These are phyloP conservation scores for Ceratorhiza oryzae-sativae DNA, from an alignment of 1,284 basidiomycete genomes.

Conservation along the genomic window DNA sequence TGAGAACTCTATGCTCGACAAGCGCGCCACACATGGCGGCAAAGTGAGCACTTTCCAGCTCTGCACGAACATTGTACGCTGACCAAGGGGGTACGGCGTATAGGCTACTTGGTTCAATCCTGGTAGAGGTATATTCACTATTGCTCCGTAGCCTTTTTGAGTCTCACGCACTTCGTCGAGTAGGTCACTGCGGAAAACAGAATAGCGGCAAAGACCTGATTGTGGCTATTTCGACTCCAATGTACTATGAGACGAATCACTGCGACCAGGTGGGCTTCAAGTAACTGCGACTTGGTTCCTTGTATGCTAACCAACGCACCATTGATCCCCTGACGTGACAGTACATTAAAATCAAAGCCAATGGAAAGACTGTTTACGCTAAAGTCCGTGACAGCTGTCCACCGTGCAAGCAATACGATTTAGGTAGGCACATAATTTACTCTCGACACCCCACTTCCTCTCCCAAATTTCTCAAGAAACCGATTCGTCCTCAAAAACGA, in stretches of 20 bases:
- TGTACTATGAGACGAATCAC: slow-evolving; percentile 10
- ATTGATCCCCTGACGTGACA: background rate
- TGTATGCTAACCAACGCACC: background rate
- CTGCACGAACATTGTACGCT: too few species aligned
- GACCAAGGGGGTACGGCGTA: background rate
- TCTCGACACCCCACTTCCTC: background rate
- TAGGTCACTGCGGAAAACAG: slow-evolving; percentile 29
- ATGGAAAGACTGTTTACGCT: slow-evolving; percentile 19
- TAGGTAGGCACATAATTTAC: background rate
- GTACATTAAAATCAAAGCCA: slow-evolving; percentile 17
- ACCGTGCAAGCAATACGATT: slow-evolving; percentile 11
- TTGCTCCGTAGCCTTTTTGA: background rate
- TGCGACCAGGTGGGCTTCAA: slow-evolving; percentile 19
- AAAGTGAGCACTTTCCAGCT: background rate
- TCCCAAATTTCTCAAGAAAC: background rate
- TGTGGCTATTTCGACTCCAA: slow-evolving; percentile 8
- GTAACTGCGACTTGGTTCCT: too few species aligned
- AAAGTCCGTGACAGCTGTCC: slow-evolving; percentile 31
- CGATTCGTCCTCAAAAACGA: background rate
- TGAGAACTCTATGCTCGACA: background rate
- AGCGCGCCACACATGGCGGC: slow-evolving; percentile 16
- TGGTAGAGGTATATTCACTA: background rate
- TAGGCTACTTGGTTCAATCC: slow-evolving; percentile 31
- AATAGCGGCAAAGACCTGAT: slow-evolving; percentile 6
- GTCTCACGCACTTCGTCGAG: background rate